Evolutionary conservation across 2,329 filamentous ascomycete species (phyloP), one percentile per base, ranked within the genome.

Genomic region (Epicoccum nigrum): DNA sequence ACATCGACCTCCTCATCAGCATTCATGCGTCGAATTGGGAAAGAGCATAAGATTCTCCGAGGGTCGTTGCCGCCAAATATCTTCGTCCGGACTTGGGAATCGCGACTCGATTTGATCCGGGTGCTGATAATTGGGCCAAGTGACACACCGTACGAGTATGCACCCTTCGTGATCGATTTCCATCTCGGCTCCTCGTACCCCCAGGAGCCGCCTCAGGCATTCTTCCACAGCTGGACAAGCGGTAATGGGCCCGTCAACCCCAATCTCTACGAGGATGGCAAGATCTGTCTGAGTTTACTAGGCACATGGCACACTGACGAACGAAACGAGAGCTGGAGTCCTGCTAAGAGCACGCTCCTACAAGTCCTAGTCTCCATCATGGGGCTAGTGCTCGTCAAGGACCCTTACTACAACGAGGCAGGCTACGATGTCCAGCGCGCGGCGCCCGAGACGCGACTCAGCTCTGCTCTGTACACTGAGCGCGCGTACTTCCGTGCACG

Each of bases 371-470:
- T 84, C n/a, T 81, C 78, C 13, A 73, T 84, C 30, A 76, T 83
- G 73, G 81, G 81, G 0, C 69, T 84, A 5, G 81, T 84, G 0
- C 72, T 86, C 12, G 83, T 86, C 16, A 79, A 78, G 35, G 78
- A 82, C 53, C 84, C 84, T 1, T 86, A 84, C 64, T 86, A 83
- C 72, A 86, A 86, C 61, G 84, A 86, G 71, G 83, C 84, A 9
- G 83, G 84, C 20, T 86, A 82, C 56, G 83, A 85, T 37, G 74
- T 76, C 9, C 76, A 79, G 47, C 76, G 73, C 38, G 76, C 73
- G 8, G 75, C 77, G 3, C 73, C 74, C 4, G 76, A 81, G 44
- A 76, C 77, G 7, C 70, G 68, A 3, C 62, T 80, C 2, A 78
- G 77, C 39, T 76, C 76, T 4, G 73, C 73, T 1, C 72, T 80